Evolutionary conservation across 176 grass and related monocot genomes (phyloP).

Genomic region (Saccharum officinarum): DNA sequence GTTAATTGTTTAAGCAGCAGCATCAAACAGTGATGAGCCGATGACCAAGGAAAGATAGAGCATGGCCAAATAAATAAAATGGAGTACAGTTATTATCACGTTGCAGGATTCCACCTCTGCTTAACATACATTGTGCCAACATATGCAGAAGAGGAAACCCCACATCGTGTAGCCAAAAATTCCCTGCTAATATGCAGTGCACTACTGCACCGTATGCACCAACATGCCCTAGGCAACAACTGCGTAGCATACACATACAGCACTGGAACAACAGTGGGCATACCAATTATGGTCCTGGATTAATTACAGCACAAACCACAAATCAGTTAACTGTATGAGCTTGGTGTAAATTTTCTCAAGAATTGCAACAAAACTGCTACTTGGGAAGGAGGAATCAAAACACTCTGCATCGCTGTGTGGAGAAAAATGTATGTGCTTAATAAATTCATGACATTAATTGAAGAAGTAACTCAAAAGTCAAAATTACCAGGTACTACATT

Average conservation of each 20-base stretch:
- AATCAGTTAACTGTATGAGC: background rate
- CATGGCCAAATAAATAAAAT: background rate
- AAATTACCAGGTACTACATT: background rate
- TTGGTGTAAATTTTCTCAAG: background rate
- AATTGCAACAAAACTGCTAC: background rate
- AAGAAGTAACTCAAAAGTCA: background rate
- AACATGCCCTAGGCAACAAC: background rate
- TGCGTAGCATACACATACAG: background rate
- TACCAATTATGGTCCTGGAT: background rate
- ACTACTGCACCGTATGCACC: background rate
- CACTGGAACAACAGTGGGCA: background rate
- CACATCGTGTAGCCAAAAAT: background rate
- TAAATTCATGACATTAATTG: background rate
- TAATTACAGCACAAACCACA: background rate
- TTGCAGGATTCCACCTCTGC: background rate
- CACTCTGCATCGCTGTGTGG: no score
- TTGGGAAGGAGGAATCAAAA: background rate
- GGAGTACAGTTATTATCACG: background rate
- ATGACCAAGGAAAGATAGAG: background rate
- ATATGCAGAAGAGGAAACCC: background rate
- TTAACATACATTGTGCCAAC: background rate
- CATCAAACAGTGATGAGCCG: background rate
- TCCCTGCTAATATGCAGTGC: background rate
- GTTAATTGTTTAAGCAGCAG: background rate
- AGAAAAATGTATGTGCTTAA: background rate